These are phyloP conservation scores for Hypomyces perniciosus DNA, from an alignment of 2,329 filamentous ascomycete species.

Conservation along the genomic window DNA sequence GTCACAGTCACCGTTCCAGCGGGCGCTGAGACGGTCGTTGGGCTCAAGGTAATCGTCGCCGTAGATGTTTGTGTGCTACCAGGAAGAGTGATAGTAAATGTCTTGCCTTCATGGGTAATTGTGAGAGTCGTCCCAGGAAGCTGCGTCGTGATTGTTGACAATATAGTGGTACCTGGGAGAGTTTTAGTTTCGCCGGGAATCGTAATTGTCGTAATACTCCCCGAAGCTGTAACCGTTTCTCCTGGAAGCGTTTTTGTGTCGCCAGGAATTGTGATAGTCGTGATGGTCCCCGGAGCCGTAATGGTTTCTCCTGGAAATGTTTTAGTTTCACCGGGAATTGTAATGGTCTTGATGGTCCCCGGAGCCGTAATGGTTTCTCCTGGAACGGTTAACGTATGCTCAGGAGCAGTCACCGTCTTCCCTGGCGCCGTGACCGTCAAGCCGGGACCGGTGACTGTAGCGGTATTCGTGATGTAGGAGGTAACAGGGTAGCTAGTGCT, in stretches of 20 bases:
- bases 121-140: conserved; percentile 14
- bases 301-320: conserved; percentile 16
- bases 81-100: conserved; percentile 8
- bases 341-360: conserved; percentile 18
- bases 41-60: conserved; percentile 22
- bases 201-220: conserved; percentile 18
- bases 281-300: conserved; percentile 20
- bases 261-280: conserved; percentile 13
- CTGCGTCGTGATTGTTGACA: conserved; percentile 9
- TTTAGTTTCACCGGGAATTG: conserved; percentile 20
- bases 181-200: conserved; percentile 20
- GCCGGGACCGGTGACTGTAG: conserved; percentile 9
- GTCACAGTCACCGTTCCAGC: conserved; percentile 24
- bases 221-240: conserved; percentile 2
- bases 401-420: conserved; percentile 21
- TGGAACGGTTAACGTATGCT: conserved; percentile 17
- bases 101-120: conserved; percentile 8
- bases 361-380: conserved; percentile 1
- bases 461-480: conserved; percentile 9
- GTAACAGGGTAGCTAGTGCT: conserved; percentile 15
- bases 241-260: conserved; percentile 11
- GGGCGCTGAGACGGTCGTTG: conserved; percentile 24
- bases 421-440: conserved; percentile 8
- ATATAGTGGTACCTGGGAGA: conserved; percentile 10
- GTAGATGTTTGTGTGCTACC: conserved; percentile 27